Conservation (phyloP, 1,139 yeast species). For the Scheffersomyces lignicola region DNA sequence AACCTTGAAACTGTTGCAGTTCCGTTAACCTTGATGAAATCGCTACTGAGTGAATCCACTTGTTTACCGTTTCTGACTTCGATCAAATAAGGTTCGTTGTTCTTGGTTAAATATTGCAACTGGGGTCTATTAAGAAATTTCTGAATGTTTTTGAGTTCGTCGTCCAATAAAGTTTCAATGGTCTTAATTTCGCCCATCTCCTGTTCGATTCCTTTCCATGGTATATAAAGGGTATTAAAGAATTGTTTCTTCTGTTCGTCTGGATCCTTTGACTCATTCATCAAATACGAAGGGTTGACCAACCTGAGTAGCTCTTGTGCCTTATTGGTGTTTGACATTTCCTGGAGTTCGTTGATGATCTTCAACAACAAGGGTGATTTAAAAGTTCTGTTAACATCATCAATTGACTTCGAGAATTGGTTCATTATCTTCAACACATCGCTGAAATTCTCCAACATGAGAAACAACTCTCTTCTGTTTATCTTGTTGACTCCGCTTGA, state of each 20-base stretch:
- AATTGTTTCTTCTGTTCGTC: slow-evolving; percentile 52
- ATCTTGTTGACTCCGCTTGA: slow-evolving; percentile 41
- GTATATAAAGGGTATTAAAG: slow-evolving; percentile 46
- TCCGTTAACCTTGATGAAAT: slow-evolving; percentile 76
- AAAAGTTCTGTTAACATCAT: slow-evolving; percentile 8
- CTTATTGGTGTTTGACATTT: slow-evolving; percentile 15
- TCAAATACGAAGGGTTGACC: slow-evolving; percentile 60
- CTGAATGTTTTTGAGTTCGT: slow-evolving; percentile 51
- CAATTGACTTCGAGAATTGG: slow-evolving; percentile 25
- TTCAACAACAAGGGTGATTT: slow-evolving; percentile 26
- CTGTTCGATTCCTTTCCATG: slow-evolving; percentile 40
- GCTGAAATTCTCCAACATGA: slow-evolving; percentile 51
- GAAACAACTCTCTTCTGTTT: slow-evolving; percentile 65
- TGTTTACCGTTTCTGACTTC: slow-evolving; percentile 66
- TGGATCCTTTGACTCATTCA: slow-evolving; percentile 43
- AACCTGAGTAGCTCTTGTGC: slow-evolving; percentile 42
- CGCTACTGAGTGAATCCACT: slow-evolving; percentile 58
- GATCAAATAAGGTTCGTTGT: slow-evolving; percentile 67
- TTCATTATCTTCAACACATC: slow-evolving; percentile 33
- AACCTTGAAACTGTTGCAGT: slow-evolving; percentile 73
- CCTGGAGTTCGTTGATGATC: slow-evolving; percentile 22
- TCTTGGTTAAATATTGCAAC: slow-evolving; percentile 54
- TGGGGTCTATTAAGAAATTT: slow-evolving; percentile 55
- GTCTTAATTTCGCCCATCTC: slow-evolving; percentile 43
- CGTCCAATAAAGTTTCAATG: slow-evolving; percentile 45